Evolutionary conservation across 306 rosid genomes (phyloP).

Genomic region (Crotalaria pallida): DNA sequence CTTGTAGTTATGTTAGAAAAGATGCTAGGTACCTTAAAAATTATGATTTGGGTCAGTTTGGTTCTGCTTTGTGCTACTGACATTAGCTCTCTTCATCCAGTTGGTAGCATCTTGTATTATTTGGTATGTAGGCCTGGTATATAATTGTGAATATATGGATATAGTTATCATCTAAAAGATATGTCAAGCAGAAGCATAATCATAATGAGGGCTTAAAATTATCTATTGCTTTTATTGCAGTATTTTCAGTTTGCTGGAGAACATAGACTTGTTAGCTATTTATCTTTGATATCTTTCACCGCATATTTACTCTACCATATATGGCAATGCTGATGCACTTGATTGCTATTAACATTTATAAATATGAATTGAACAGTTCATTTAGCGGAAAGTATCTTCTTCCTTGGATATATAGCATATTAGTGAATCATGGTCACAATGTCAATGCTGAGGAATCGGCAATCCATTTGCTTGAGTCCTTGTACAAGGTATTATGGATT

Average conservation of each 20-base stretch:
- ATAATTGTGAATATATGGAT: not conserved
- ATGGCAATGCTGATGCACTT: conserved; percentile 2
- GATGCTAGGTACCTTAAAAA: not conserved
- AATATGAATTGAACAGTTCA: conserved; percentile 48
- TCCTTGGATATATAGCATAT: conserved; percentile 80
- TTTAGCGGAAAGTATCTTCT: conserved; percentile 55
- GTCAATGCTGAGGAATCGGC: conserved; percentile 41
- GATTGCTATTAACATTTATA: conserved; percentile 2
- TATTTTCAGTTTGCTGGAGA: not conserved
- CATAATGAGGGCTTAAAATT: not conserved
- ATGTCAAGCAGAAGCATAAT: not conserved
- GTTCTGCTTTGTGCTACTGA: not conserved
- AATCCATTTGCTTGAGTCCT: conserved; percentile 45
- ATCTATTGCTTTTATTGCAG: not conserved
- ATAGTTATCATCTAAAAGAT: not conserved
- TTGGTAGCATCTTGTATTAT: not conserved
- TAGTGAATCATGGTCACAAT: conserved; percentile 59
- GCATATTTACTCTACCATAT: not conserved
- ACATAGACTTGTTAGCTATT: not conserved
- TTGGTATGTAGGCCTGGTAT: not conserved
- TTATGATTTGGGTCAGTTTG: not conserved
- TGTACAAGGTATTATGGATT: conserved; percentile 49
- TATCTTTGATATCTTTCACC: not conserved
- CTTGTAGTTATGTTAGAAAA: not conserved
- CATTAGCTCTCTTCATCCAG: not conserved